Conservation (phyloP, 202 grass and related monocot species). For the Bolboschoenoplectus hybrid region DNA sequence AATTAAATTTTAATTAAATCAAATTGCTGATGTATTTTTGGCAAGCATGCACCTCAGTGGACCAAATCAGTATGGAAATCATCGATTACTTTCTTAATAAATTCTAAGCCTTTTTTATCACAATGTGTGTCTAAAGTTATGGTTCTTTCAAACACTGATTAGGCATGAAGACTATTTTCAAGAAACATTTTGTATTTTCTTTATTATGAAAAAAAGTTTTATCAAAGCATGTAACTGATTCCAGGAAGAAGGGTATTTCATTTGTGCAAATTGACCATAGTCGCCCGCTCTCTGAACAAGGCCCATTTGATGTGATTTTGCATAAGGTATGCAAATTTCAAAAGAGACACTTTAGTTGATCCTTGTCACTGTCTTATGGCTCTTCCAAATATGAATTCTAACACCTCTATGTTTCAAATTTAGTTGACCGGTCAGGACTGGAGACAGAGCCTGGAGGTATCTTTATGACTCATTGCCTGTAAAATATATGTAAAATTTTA, state of each 20-base stretch:
- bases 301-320: constrained; percentile 82
- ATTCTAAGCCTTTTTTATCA: constrained; percentile 4
- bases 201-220: background rate
- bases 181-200: constrained; percentile 6
- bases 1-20: background rate
- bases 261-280: constrained; percentile 67
- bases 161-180: background rate
- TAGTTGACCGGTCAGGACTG: constrained; percentile 64
- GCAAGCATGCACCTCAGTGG: background rate
- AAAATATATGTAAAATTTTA: constrained; percentile 20
- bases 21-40: background rate
- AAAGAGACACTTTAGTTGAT: constrained; percentile 6
- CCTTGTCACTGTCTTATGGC: background rate
- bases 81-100: background rate
- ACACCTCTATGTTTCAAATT: constrained; percentile 8
- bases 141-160: background rate
- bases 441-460: constrained; percentile 73
- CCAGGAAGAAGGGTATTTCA: constrained; percentile 82
- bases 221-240: constrained; percentile 14
- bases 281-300: constrained; percentile 67
- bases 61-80: background rate
- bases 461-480: background rate
- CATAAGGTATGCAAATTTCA: constrained; percentile 57
- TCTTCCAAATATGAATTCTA: constrained; percentile 23
- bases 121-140: background rate